Conservation (phyloP, 306 rosid species). For the Quercus glauca region DNA sequence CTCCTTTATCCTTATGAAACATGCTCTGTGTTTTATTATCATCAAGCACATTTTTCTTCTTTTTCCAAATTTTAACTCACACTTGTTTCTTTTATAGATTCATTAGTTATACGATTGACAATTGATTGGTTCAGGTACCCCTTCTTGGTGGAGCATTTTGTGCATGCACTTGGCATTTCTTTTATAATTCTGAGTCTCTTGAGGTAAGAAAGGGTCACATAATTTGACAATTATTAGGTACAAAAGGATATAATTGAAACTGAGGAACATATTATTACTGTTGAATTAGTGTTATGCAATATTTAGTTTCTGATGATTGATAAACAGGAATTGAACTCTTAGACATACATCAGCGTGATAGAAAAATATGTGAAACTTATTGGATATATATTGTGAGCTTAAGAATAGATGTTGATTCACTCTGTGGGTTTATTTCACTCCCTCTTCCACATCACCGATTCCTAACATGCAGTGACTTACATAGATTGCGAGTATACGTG, state of each 20-base stretch:
- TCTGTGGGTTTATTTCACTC: neutral
- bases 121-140: slow-evolving; percentile 63
- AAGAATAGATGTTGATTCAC: neutral
- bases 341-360: neutral
- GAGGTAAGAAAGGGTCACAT: slow-evolving; percentile 45
- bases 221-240: neutral
- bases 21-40: neutral
- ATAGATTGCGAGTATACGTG: too few species aligned
- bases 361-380: neutral
- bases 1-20: neutral
- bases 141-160: slow-evolving; percentile 91
- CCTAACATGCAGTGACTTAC: too few species aligned
- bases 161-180: slow-evolving; percentile 99
- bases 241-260: too few species aligned
- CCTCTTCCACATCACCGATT: neutral
- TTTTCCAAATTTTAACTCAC: neutral
- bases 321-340: neutral
- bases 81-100: neutral
- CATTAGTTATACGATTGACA: neutral
- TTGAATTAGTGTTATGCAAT: slow-evolving; percentile 2
- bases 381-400: neutral
- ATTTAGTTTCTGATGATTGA: neutral
- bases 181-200: slow-evolving; percentile 83
- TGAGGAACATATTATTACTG: neutral
- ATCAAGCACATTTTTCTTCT: neutral